phyloP scores from a whole-genome alignment of 805 yeast genomes.

The Suhomyces sp. region DNA sequence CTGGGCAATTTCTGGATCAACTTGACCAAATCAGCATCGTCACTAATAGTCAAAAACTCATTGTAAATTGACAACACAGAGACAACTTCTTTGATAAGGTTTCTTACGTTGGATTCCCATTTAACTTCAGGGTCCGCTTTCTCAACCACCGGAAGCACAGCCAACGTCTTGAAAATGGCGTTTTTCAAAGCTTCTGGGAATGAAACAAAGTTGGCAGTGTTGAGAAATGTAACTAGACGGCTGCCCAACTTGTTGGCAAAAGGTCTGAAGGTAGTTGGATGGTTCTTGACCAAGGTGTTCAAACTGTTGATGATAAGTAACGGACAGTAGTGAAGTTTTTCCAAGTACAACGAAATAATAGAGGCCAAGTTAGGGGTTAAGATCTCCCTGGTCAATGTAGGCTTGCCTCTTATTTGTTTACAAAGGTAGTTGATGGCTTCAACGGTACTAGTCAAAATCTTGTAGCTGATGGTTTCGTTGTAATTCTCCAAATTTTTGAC shows the following conservation, averaged over 20 bases:
- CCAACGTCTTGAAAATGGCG: slow-evolving; percentile 49
- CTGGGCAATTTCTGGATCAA: slow-evolving; percentile 36
- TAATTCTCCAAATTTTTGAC: slow-evolving; percentile 40
- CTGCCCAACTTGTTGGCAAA: slow-evolving; percentile 60
- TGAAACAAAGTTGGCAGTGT: slow-evolving; percentile 33
- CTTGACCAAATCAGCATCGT: slow-evolving; percentile 49
- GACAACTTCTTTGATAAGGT: slow-evolving; percentile 51
- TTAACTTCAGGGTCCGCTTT: slow-evolving; percentile 46
- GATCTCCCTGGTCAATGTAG: slow-evolving; percentile 78
- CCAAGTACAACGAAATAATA: slow-evolving; percentile 54
- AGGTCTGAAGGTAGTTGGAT: slow-evolving; percentile 82
- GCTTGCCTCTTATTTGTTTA: slow-evolving; percentile 66
- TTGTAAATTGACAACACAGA: slow-evolving; percentile 56
- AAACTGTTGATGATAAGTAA: slow-evolving; percentile 33
- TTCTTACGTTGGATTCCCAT: slow-evolving; percentile 47
- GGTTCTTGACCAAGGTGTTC: slow-evolving; percentile 45
- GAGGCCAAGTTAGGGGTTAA: slow-evolving; percentile 74
- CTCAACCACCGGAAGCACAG: slow-evolving; percentile 54
- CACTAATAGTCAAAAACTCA: slow-evolving; percentile 54
- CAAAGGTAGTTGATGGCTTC: slow-evolving; percentile 43
- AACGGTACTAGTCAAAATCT: slow-evolving; percentile 34
- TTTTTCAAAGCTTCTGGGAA: slow-evolving; percentile 40
- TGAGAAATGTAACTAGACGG: slow-evolving; percentile 35
- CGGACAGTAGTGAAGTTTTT: slow-evolving; percentile 29
- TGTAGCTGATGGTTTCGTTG: slow-evolving; percentile 33